phyloP scores from a whole-genome alignment of 176 grass and related monocot genomes.

The Rhipidocladum racemiflorum region DNA sequence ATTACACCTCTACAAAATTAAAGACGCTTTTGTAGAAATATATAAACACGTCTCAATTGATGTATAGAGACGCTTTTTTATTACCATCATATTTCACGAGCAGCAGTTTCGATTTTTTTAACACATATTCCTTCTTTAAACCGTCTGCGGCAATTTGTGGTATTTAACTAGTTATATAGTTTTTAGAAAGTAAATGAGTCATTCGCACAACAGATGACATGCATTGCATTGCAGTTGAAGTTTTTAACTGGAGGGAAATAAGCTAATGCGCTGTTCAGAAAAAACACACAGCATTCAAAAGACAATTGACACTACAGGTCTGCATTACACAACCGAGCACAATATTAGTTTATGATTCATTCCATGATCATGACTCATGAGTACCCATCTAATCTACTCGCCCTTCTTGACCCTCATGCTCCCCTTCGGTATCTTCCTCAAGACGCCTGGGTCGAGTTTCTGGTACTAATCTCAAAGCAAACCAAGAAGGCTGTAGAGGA shows the following conservation, averaged over 20 bases:
- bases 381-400: conserved; percentile 44
- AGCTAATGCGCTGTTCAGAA: not conserved
- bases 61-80: too few relatives aligned
- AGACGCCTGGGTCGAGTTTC: conserved; percentile 58
- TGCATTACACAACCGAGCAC: not conserved
- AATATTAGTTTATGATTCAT: not conserved
- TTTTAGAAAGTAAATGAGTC: not conserved
- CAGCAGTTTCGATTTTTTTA: too few relatives aligned
- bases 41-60: too few relatives aligned
- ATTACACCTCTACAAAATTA: too few relatives aligned
- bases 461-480: conserved; percentile 55
- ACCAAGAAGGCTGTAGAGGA: conserved; percentile 51
- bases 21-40: too few relatives aligned
- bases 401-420: conserved; percentile 65
- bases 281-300: not conserved
- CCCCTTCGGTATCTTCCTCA: conserved; percentile 70
- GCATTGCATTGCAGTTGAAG: too few relatives aligned
- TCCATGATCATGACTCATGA: not conserved
- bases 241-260: too few relatives aligned
- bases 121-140: too few relatives aligned
- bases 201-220: not conserved
- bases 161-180: too few relatives aligned
- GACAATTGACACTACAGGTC: conserved; percentile 9
- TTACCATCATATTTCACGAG: too few relatives aligned
- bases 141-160: too few relatives aligned